Evolutionary conservation across 2,329 filamentous ascomycete species (phyloP).

Genomic region (Colletotrichum tamarilloi): DNA sequence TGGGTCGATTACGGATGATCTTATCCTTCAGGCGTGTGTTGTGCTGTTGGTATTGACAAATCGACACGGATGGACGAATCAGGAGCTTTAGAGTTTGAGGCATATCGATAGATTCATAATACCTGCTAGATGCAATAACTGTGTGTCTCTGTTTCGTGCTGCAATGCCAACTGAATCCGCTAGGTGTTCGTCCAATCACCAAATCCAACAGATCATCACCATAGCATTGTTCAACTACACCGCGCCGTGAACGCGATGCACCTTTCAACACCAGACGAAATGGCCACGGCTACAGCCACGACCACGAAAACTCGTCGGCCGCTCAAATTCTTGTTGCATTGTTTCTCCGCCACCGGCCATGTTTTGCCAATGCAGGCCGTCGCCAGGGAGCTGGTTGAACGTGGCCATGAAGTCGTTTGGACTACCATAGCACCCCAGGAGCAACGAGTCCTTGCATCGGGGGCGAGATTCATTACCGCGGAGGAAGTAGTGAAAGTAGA

Average conservation of each 20-base stretch:
- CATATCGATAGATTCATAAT: constrained; percentile 21
- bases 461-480: constrained; percentile 48
- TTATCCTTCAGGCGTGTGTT: not conserved
- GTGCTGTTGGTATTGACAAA: constrained; percentile 7
- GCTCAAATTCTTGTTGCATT: constrained; percentile 51
- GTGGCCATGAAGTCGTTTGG: constrained; percentile 52
- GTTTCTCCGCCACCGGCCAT: constrained; percentile 53
- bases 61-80: constrained; percentile 1
- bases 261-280: constrained; percentile 9
- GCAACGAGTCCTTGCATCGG: constrained; percentile 46
- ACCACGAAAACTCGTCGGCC: not conserved
- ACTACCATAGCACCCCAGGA: constrained; percentile 48
- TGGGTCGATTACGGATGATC: constrained; percentile 4
- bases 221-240: not conserved
- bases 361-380: constrained; percentile 53
- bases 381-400: constrained; percentile 48
- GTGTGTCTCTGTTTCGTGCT: not conserved
- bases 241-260: constrained; percentile 8
- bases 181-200: constrained; percentile 27
- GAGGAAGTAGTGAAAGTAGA: constrained; percentile 45
- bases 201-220: not conserved
- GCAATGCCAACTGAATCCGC: not conserved
- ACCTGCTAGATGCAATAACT: constrained; percentile 7
- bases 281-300: not conserved
- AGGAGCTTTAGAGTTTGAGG: not conserved